Evolutionary conservation across 495 filamentous ascomycete genomes (phyloP), one percentile per base, ranked within the genome.

Genomic region (Barbatosphaeria neglecta): DNA sequence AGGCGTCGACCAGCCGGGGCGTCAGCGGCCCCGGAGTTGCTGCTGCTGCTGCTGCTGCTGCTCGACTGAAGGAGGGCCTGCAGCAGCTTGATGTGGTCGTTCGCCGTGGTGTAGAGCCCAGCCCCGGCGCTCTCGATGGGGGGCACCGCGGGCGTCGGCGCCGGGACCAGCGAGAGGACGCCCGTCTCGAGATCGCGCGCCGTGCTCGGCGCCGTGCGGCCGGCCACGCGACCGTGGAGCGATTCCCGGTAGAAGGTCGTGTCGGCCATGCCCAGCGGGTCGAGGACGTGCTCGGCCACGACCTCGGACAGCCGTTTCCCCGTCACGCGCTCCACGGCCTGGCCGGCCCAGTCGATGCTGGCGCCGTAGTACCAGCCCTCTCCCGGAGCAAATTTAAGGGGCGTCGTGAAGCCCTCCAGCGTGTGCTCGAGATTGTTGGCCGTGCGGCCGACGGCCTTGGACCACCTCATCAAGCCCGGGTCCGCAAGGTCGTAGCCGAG

Each of bases 41-140:
- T n/a, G n/a, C n/a, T n/a, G n/a, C n/a, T n/a, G n/a, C n/a, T n/a
- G n/a, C n/a, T n/a, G n/a, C 15, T 49, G 2, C 23, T 31, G 13
- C 18, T 16, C 17, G 45, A 47, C 24, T 41, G 28, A 31, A 83
- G 52, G 37, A 81, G 7, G 16, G 64, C 67, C 16, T 61, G 65
- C 41, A 82, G 56, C 9, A 82, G 52, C 50, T 70, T 77, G 22
- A 65, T 53, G 46, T 72, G 79, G 41, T 73, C 72, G 13, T 37
- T 52, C 5, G 72, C 67, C 0, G 65, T 58, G 5, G 67, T 61
- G 43, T 63, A 79, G 17, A 74, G 31, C 1, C 80, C 81, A 9
- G 65, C 66, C 1, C 80, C 80, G 2, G 76, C 80, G 39, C 56
- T 58, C 20, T 61, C 59, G 24, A 52, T 27, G 22, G 41, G 43